Evolutionary conservation across 2,329 filamentous ascomycete genomes (phyloP), one percentile per base, ranked within the genome.

Genomic region (Fusarium torulosum): DNA sequence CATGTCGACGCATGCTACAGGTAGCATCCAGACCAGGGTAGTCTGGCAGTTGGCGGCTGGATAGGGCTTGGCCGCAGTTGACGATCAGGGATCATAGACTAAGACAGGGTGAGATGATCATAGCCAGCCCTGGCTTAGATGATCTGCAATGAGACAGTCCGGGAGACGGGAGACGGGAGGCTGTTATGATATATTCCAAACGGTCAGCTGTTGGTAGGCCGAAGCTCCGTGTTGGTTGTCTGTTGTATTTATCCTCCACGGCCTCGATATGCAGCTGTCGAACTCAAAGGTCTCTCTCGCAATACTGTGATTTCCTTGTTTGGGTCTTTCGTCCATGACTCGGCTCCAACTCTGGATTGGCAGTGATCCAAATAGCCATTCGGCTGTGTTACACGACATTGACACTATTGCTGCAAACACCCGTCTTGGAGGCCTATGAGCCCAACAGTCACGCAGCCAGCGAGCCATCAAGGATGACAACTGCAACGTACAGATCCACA

Each of bases 51-150:
- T 42, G 20, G 23, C 14, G 20, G 45, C 20, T 56, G 44, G 41
- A 15, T 38, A 62, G 41, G 60, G 38, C 41, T 52, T 45, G 52
- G 59, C 40, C 63, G 44, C 52, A 46, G 35, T 23, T 40, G 59
- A 40, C 9, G 59, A 58, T 63, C 52, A 63, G 51, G 59, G 59
- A 63, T 58, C 59, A 63, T 20, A 58, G 27, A 44, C 54, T 58
- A 37, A 27, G 50, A 42, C 40, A 45, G 29, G 40, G 33, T 40
- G 25, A 52, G 59, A 33, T 40, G 44, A 63, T 59, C 60, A 59
- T 46, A 42, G 6, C 51, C 42, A 63, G 46, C 41, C 53, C 21
- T 25, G 33, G 59, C 35, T 42, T 58, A 63, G 35, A 56, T 47
- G 58, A 56, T 63, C 33, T 45, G 11, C 62, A 42, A 37, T 21